These are phyloP conservation scores for Lentinula detonsa DNA, from an alignment of 768 basidiomycete genomes.

Conservation along the genomic window DNA sequence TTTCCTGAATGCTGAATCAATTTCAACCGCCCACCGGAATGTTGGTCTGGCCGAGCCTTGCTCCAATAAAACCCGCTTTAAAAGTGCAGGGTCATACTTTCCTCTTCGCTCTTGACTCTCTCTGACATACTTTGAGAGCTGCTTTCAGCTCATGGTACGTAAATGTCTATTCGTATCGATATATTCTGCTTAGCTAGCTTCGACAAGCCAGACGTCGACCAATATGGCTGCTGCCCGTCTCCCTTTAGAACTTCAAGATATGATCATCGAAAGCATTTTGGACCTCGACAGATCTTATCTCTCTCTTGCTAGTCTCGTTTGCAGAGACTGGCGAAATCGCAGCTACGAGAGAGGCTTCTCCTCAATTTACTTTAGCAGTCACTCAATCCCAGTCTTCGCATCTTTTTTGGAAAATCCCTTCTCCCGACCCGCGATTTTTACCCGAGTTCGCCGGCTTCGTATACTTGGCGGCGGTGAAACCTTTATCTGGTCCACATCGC, in stretches of 20 bases:
- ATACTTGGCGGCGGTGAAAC: not conserved
- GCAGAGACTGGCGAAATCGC: conserved; percentile 16
- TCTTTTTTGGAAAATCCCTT: conserved; percentile 14
- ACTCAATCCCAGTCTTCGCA: conserved; percentile 12
- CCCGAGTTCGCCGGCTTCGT: conserved; percentile 12
- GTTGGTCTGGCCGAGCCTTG: conserved; percentile 9
- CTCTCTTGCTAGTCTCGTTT: conserved; percentile 14
- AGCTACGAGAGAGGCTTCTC: conserved; percentile 16
- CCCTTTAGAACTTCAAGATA: conserved; percentile 18
- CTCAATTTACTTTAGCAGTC: conserved; percentile 10
- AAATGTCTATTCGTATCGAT: not conserved
- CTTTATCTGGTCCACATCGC: conserved; percentile 5
- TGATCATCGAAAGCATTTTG: conserved; percentile 16
- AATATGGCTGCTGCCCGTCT: not conserved
- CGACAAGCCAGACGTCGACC: not conserved
- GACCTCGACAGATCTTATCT: conserved; percentile 10
- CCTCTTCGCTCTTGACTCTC: not conserved
- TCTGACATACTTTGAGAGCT: not conserved
- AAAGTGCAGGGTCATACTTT: not conserved
- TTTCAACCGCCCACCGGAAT: not conserved
- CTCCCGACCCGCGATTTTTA: conserved; percentile 14
- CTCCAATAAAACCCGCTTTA: not conserved
- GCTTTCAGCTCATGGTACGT: not conserved
- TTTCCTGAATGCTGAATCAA: not conserved
- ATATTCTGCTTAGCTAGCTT: not conserved